Percentiles rank a stretch among this genome's conserved stretches.
phyloP scores from a whole-genome alignment of 169 alveolate genomes.

The Eimeria sp. region DNA sequence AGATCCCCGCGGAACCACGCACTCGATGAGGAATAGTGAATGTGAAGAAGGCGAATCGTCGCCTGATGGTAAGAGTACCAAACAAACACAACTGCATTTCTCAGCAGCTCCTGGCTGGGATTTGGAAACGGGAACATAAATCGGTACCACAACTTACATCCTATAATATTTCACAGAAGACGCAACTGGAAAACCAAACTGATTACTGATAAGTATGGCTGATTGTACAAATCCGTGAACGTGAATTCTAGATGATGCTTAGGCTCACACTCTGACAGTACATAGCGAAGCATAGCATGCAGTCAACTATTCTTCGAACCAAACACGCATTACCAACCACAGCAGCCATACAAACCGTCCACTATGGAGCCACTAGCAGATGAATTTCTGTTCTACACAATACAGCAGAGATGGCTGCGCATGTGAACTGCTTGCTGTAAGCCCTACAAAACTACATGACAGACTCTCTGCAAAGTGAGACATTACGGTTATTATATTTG shows the following conservation, averaged over 20 bases:
- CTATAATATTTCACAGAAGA: not conserved
- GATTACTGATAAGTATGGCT: not conserved
- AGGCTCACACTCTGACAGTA: not conserved
- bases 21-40: not conserved
- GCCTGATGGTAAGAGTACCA: not conserved
- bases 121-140: not conserved
- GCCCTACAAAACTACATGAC: not conserved
- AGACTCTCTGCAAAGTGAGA: not conserved
- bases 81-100: not conserved
- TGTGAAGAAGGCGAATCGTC: not conserved
- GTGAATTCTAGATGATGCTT: not conserved
- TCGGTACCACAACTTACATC: not conserved
- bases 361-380: not conserved
- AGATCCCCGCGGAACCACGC: not conserved
- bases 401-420: not conserved
- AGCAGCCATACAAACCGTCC: not conserved
- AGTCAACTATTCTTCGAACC: not conserved
- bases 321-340: not conserved
- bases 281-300: not conserved
- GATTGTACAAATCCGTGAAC: not conserved
- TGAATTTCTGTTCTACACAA: not conserved
- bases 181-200: not conserved
- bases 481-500: not conserved
- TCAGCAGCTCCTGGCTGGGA: not conserved
- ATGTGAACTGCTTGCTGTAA: not conserved